Evolutionary conservation across 2,329 filamentous ascomycete species (phyloP).

Genomic region (Thelonectria olida): DNA sequence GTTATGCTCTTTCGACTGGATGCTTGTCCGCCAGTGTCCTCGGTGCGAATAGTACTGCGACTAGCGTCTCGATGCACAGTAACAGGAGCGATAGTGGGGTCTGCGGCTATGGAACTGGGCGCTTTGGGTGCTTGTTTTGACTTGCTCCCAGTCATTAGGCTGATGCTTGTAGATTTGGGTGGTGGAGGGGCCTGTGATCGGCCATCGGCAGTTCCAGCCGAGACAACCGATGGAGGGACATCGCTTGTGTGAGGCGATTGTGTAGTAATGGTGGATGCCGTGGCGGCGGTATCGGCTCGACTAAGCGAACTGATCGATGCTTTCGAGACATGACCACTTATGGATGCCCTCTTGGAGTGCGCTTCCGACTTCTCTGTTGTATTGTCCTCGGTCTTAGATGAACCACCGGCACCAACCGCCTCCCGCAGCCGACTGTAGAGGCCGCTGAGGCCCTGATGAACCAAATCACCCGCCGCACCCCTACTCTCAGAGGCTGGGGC

Average conservation of each 20-base stretch:
- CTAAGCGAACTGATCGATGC: constrained; percentile 51
- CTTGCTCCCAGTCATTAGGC: constrained; percentile 56
- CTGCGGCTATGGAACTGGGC: constrained; percentile 52
- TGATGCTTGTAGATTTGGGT: constrained; percentile 59
- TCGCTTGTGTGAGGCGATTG: constrained; percentile 45
- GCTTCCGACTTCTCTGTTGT: constrained; percentile 43
- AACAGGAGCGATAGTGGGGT: constrained; percentile 58
- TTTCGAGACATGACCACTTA: constrained; percentile 52
- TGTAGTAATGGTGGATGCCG: constrained; percentile 43
- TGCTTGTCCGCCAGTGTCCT: constrained; percentile 53
- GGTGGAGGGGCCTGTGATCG: constrained; percentile 53
- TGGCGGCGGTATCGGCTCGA: constrained; percentile 51
- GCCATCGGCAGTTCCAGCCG: constrained; percentile 48
- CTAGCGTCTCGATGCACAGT: constrained; percentile 59
- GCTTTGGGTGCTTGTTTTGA: constrained; percentile 55
- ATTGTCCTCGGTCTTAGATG: constrained; percentile 47
- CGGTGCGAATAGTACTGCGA: constrained; percentile 52
- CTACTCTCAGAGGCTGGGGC: constrained; percentile 72
- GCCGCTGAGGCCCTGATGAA: constrained; percentile 88
- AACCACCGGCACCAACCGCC: constrained; percentile 76
- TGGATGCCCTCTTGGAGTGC: constrained; percentile 53
- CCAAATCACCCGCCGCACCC: constrained; percentile 74
- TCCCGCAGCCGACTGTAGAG: constrained; percentile 87
- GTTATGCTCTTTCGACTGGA: constrained; percentile 54
- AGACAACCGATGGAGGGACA: constrained; percentile 48